Conservation (phyloP, 2,329 filamentous ascomycete species). For the Fusarium pseudoanthophilum region DNA sequence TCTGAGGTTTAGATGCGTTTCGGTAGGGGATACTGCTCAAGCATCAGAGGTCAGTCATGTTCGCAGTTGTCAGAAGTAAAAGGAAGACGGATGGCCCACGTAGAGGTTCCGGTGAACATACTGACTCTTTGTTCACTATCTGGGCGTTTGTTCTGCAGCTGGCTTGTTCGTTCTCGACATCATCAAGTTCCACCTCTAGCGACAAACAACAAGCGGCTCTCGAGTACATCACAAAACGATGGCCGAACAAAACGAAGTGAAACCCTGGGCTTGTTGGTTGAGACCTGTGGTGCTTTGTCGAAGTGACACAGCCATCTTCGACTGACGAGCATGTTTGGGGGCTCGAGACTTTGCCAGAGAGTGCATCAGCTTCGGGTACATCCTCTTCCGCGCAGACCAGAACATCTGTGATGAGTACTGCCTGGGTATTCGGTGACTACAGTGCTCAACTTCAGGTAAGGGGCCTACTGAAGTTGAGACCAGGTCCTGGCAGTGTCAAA, state of each 20-base stretch:
- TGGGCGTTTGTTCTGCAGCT: neutral
- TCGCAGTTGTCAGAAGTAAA: no score
- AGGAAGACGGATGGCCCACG: no score
- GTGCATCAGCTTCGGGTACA: neutral
- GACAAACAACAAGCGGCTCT: neutral
- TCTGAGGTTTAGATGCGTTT: no score
- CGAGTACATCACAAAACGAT: neutral
- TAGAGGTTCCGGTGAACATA: no score
- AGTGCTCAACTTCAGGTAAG: accelerated
- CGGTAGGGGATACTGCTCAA: no score
- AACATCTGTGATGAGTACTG: accelerated
- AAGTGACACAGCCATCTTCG: neutral
- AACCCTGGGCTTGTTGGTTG: no score
- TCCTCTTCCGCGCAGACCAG: accelerated
- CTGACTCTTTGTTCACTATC: no score
- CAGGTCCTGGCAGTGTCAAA: neutral
- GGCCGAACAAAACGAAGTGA: neutral
- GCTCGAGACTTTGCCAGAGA: accelerated
- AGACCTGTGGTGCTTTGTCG: no score
- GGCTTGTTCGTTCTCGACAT: neutral
- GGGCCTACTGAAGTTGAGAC: neutral
- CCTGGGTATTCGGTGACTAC: accelerated
- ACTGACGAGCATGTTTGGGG: neutral
- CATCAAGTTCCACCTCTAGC: no score
- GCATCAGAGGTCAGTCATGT: no score